phyloP scores from a whole-genome alignment of 306 rosid genomes.

The Acacia acuminata region DNA sequence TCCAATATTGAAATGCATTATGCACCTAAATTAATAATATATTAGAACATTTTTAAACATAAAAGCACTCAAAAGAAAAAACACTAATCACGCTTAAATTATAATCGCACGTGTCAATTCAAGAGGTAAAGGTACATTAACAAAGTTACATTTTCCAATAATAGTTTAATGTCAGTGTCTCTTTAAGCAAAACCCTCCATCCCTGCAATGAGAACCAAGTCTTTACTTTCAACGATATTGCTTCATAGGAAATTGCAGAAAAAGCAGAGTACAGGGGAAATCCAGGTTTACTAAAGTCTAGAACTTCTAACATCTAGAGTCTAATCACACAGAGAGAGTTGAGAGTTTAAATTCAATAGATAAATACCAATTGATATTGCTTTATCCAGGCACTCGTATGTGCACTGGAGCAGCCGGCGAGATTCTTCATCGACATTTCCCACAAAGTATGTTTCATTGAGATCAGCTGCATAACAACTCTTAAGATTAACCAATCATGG shows the following conservation, averaged over 20 bases:
- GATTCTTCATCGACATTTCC: conserved; percentile 96
- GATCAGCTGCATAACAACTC: conserved; percentile 70
- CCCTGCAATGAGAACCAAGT: background rate
- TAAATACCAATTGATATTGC: conserved; percentile 87
- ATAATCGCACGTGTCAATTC: background rate
- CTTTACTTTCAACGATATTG: background rate
- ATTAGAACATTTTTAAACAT: background rate
- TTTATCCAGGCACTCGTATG: conserved; percentile 92
- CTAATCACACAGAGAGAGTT: background rate
- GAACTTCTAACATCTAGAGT: background rate
- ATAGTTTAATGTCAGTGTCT: background rate
- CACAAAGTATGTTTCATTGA: conserved; percentile 92
- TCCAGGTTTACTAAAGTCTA: background rate
- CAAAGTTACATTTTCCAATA: background rate
- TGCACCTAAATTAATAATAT: background rate
- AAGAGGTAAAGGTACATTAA: background rate
- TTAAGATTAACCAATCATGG: background rate
- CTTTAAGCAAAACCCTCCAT: background rate
- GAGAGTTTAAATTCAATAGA: conserved; percentile 14
- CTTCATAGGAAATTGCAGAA: conserved; percentile 4
- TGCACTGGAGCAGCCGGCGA: conserved; percentile 67
- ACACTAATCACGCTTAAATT: background rate
- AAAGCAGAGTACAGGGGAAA: background rate
- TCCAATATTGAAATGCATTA: background rate
- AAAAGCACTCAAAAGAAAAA: background rate